Percentiles rank a stretch among this genome's conserved stretches.
These are phyloP conservation scores for Medicago lupulina DNA, from an alignment of 306 rosid genomes.

Conservation along the genomic window DNA sequence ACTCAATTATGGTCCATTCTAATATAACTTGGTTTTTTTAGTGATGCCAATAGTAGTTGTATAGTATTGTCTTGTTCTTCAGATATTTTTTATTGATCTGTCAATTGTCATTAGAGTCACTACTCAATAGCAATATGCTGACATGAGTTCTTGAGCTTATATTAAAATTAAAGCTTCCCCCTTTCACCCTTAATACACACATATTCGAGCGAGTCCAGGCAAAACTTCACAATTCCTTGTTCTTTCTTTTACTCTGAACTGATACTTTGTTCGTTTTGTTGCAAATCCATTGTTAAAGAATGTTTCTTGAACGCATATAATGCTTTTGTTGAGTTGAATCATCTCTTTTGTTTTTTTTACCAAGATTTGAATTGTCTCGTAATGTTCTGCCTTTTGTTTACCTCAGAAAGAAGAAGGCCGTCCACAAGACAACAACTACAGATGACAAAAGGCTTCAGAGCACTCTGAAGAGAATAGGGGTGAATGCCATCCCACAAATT, in stretches of 20 bases:
- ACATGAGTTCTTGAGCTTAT: neutral
- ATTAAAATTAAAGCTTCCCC: neutral
- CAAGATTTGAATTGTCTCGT: neutral
- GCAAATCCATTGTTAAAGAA: neutral
- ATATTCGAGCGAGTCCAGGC: neutral
- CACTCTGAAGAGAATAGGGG: constrained; percentile 97
- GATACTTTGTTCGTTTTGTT: neutral
- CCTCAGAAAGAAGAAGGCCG: constrained; percentile 97
- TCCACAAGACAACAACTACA: constrained; percentile 95
- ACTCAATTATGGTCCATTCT: neutral
- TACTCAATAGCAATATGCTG: neutral
- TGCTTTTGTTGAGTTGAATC: neutral
- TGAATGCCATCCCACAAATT: constrained; percentile 91
- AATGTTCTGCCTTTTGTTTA: constrained; percentile 21
- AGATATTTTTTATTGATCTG: neutral
- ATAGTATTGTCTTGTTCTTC: constrained; percentile 7
- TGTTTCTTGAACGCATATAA: neutral
- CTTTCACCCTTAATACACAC: neutral
- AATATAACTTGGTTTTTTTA: neutral
- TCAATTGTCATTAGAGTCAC: neutral
- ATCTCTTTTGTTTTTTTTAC: neutral
- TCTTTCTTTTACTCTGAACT: neutral
- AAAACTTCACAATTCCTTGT: neutral
- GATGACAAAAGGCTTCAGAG: constrained; percentile 98
- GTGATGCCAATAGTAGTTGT: neutral